Base-by-base conservation (phyloP, 352 stramenopile species). In the Nothophytophthora sp. region DNA sequence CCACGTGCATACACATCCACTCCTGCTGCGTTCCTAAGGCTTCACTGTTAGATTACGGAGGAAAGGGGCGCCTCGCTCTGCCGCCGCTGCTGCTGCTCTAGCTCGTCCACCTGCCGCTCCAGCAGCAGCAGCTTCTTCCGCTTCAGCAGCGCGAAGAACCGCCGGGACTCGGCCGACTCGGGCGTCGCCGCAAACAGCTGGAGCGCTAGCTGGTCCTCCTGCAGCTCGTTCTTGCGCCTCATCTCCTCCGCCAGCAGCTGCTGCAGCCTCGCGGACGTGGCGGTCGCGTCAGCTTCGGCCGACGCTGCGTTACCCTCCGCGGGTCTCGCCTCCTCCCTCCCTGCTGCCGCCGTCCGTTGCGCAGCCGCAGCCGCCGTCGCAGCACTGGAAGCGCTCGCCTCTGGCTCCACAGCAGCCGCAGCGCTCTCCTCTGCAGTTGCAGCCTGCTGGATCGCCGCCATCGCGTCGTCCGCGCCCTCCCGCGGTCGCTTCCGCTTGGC, bases 81-180 rank as follows among this genome's bases (percentile, higher is more conserved):
- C 47, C 42, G 40, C 30, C 23, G 53, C 22, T 19, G 36, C 23
- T 61, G 53, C 32, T 61, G 53, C 29, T 61, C 53, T 18, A 61
- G 38, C 22, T 55, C 53, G 15, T 61, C 37, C 5, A 61, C 53
- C 35, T 55, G 27, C 40, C 28, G 44, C 20, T 61, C 44, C 25
- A 61, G 37, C 29, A 47, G 32, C 39, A 55, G 39, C 28, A 62
- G 39, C 20, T 62, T 61, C 38, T 61, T 61, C 25, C 53, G 37
- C 37, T 61, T 61, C 2, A 61, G 53, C 29, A 61, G 38, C 29
- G 46, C 43, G 13, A 61, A 61, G 25, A 55, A 61, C 16, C 42
- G 36, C 38, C 54, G 38, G 24, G 53, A 61, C 13, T 61, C 27
- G 27, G 5, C 27, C 6, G 27, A 30, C 11, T 30, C 27, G 27